These are phyloP conservation scores for Strobilomyces confusus DNA, from an alignment of 768 basidiomycete species.

Conservation along the genomic window DNA sequence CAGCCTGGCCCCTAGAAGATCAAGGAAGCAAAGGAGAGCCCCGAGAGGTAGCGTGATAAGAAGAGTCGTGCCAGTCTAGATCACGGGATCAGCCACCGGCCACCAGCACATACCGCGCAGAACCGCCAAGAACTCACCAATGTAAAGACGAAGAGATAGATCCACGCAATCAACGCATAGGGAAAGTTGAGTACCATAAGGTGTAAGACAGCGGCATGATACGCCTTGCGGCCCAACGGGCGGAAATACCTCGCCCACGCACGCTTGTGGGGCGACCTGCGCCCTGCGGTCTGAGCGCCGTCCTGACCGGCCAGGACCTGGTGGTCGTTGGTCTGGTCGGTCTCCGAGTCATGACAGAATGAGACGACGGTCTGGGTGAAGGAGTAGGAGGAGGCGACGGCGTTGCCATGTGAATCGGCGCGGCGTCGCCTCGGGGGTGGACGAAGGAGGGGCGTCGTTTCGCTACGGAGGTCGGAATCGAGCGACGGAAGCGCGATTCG, in stretches of 20 bases:
- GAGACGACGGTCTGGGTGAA: slow-evolving; percentile 67
- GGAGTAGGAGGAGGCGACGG: slow-evolving; percentile 42
- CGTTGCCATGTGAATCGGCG: slow-evolving; percentile 56
- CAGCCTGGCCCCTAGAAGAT: slow-evolving; percentile 67
- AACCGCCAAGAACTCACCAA: slow-evolving; percentile 58
- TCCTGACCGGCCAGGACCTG: slow-evolving; percentile 11
- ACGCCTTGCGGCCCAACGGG: slow-evolving; percentile 52
- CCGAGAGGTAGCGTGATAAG: slow-evolving; percentile 78
- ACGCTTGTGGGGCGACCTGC: slow-evolving; percentile 15
- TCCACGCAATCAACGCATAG: slow-evolving; percentile 71
- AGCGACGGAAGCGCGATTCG: slow-evolving; percentile 30
- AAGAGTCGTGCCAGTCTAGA: slow-evolving; percentile 71
- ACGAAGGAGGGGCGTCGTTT: slow-evolving; percentile 47
- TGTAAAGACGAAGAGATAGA: slow-evolving; percentile 77
- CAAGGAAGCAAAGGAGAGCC: slow-evolving; percentile 70
- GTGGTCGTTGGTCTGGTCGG: slow-evolving; percentile 33
- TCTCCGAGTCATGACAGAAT: slow-evolving; percentile 55
- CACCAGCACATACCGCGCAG: slow-evolving; percentile 11
- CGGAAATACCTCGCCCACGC: slow-evolving; percentile 60
- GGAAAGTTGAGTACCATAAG: slow-evolving; percentile 74
- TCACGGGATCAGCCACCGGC: slow-evolving; percentile 7
- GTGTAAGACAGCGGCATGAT: slow-evolving; percentile 66
- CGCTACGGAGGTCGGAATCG: slow-evolving; percentile 37
- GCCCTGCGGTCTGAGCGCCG: neutral
- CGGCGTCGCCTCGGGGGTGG: slow-evolving; percentile 40